phyloP scores from a whole-genome alignment of 345 rosid species.

The Corchorus capsularis region DNA sequence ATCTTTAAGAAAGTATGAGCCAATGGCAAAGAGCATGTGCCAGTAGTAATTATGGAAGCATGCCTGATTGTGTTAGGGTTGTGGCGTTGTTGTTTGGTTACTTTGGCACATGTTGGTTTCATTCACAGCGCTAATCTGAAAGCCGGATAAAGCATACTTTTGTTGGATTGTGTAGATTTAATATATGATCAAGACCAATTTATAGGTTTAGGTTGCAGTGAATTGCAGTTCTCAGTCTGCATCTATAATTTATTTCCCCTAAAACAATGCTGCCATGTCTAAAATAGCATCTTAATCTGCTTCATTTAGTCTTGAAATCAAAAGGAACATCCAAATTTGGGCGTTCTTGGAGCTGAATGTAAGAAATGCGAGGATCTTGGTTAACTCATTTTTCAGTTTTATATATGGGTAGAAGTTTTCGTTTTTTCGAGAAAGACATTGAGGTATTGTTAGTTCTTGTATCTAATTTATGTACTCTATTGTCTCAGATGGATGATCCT shows the following conservation, averaged over 20 bases:
- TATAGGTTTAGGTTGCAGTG: neutral
- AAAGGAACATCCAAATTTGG: neutral
- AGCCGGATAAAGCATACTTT: neutral
- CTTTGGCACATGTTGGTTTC: too few species aligned
- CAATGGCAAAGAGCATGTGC: neutral
- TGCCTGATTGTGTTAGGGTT: neutral
- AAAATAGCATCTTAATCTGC: neutral
- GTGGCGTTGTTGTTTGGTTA: too few species aligned
- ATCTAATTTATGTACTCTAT: neutral
- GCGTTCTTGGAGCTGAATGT: conserved; percentile 8
- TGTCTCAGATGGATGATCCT: conserved; percentile 68
- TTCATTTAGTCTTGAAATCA: neutral
- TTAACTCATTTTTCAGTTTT: neutral
- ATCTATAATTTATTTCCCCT: neutral
- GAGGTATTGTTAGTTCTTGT: neutral
- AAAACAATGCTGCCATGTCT: neutral
- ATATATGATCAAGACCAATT: neutral
- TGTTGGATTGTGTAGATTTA: neutral
- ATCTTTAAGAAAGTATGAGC: neutral
- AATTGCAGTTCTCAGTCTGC: neutral
- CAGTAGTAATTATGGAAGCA: neutral
- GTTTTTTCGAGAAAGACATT: neutral
- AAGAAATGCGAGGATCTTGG: conserved; percentile 1
- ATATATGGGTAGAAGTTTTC: neutral
- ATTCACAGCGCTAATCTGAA: neutral